Conservation (phyloP, 148 eudicot species). For the Rheum nobile region DNA sequence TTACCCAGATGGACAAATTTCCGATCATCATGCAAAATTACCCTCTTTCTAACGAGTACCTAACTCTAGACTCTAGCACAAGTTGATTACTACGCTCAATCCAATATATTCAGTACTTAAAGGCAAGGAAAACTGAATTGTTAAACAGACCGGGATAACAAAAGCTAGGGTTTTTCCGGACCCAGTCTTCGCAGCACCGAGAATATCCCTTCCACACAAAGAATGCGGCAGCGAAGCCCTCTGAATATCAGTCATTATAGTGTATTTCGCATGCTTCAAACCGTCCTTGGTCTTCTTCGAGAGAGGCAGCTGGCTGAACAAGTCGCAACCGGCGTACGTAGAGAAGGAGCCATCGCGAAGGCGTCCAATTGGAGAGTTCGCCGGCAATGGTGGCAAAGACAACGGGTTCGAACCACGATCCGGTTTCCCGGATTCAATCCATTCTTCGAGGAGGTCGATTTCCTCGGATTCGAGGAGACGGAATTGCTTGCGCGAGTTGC, state of each 20-base stretch:
- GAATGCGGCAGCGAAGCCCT: slow-evolving; percentile 89
- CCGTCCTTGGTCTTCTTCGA: slow-evolving; percentile 78
- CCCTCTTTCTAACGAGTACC: background rate
- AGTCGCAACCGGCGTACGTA: slow-evolving; percentile 41
- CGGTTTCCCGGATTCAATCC: slow-evolving; percentile 61
- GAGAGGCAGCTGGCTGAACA: slow-evolving; percentile 63
- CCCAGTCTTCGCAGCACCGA: slow-evolving; percentile 91
- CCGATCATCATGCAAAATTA: background rate
- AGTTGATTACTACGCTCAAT: background rate
- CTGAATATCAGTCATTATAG: slow-evolving; percentile 75
- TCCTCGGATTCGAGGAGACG: slow-evolving; percentile 47
- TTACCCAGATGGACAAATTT: background rate
- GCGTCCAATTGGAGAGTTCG: slow-evolving; percentile 37
- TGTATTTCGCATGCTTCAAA: slow-evolving; percentile 26
- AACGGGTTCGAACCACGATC: slow-evolving; percentile 70
- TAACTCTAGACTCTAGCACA: background rate
- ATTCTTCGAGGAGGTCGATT: slow-evolving; percentile 49
- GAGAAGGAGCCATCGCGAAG: slow-evolving; percentile 46
- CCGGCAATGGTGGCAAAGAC: slow-evolving; percentile 39
- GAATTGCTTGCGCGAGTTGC: slow-evolving; percentile 26
- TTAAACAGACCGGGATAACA: slow-evolving; percentile 61
- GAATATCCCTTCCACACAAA: slow-evolving; percentile 73
- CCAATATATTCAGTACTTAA: background rate
- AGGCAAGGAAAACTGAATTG: background rate
- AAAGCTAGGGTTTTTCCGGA: slow-evolving; percentile 91